Conservation (phyloP, 805 yeast species). For the Pichia thaimueangensis region DNA sequence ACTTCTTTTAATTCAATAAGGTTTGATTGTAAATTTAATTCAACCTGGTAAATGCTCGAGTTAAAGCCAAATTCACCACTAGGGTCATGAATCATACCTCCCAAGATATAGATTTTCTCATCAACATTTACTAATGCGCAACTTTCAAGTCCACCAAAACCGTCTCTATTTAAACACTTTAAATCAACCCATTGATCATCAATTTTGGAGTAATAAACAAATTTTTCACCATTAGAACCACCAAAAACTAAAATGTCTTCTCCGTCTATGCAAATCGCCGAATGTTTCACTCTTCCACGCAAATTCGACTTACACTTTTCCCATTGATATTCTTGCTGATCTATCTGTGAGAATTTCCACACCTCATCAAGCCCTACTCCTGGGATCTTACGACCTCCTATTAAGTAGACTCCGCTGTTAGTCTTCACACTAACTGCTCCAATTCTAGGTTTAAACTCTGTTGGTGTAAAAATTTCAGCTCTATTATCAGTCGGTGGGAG, state of each 20-base stretch:
- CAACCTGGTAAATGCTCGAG: constrained; percentile 32
- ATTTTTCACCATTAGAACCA: constrained; percentile 29
- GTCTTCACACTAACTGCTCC: constrained; percentile 5
- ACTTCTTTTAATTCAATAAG: constrained; percentile 18
- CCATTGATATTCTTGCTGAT: constrained; percentile 34
- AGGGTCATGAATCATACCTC: constrained; percentile 34
- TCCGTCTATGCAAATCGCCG: constrained; percentile 27
- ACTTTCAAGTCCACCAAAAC: constrained; percentile 3
- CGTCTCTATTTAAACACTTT: not conserved
- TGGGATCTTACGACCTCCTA: constrained; percentile 70
- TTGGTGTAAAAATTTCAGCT: not conserved
- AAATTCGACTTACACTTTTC: constrained; percentile 33
- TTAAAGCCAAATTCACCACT: constrained; percentile 21
- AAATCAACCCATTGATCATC: constrained; percentile 8
- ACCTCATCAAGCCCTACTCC: constrained; percentile 37
- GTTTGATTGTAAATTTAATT: constrained; percentile 10
- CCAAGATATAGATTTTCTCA: constrained; percentile 38
- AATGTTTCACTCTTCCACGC: constrained; percentile 46
- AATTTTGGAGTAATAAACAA: constrained; percentile 21
- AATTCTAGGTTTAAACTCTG: constrained; percentile 7
- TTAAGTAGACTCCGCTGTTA: constrained; percentile 26
- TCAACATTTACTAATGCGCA: constrained; percentile 3
- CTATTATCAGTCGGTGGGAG: not conserved
- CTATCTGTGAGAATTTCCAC: constrained; percentile 31
- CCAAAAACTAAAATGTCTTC: constrained; percentile 43